Base-by-base conservation (phyloP, 306 rosid species). In the Cyclanthera cordifolia region DNA sequence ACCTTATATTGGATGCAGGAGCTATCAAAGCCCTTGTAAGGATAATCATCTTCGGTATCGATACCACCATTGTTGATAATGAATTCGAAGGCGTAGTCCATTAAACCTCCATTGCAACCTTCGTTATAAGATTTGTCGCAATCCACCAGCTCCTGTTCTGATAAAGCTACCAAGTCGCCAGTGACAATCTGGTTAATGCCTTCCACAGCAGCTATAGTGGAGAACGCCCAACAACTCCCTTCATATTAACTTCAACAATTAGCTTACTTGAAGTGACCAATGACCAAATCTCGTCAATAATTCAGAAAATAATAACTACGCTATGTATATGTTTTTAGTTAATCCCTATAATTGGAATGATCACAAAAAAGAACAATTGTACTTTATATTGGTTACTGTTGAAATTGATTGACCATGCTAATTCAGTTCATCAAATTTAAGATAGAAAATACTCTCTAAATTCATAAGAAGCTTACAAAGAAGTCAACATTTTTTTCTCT, bases 201-300 rank as follows among this genome's bases (percentile, higher is more conserved):
- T 83, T 92, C 97, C 20, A 92, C 95, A 0, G 97, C 79, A 39
- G 80, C 51, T 28, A 87, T 32, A 7, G 95, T 77, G 37, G 97
- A 79, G 82, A 89, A 92, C 27, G 97, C 96, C 97, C 97, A 89
- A 84, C 95, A 89, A 67, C 97, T 84, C 85, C 91, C 97, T 92
- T 68, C 80, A 78, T 49, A 71, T 20, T 55, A 55, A 20, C 24
- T 63, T 46, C 53, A 27, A 70, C 37, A 28, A 51, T 8, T 2
- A 47, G 21, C 55, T 5, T 30, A 25, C 5, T 57, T 17, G 20
- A 11, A 34, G 15, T 4, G 49, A 58, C 24, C 43, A 27, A 4
- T 34, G 2, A 16, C 45, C 46, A 30, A 6, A 17, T 32, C 4
- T 60, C 47, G 16, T 58, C 21, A 17, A 59, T 30, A n/a, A 8